Evolutionary conservation across 148 eudicot species (phyloP).

Genomic region (Suaeda aralocaspica): DNA sequence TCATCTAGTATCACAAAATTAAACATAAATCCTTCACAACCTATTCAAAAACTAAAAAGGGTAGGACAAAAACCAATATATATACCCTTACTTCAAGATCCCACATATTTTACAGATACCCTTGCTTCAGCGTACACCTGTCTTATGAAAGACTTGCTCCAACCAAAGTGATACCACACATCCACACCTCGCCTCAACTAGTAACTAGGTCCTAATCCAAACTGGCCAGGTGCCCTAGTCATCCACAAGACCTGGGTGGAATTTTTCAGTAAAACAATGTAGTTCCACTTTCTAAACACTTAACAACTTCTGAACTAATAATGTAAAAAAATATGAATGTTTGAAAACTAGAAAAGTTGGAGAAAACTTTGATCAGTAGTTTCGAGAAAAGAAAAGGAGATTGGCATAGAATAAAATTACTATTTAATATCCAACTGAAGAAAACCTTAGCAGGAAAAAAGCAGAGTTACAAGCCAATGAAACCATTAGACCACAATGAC

Average conservation of each 20-base stretch:
- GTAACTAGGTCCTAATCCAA: constrained; percentile 1
- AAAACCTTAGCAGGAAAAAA: neutral
- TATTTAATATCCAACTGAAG: neutral
- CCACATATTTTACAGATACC: neutral
- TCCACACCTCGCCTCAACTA: neutral
- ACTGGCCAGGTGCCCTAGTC: neutral
- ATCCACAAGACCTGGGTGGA: neutral
- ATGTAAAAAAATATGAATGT: neutral
- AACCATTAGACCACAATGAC: neutral
- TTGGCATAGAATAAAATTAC: neutral
- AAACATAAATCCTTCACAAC: neutral
- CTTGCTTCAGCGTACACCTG: neutral
- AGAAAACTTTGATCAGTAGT: neutral
- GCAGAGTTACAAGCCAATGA: neutral
- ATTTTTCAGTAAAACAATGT: neutral
- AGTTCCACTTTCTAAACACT: neutral
- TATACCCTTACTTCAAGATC: no score
- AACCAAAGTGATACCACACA: neutral
- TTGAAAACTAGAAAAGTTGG: neutral
- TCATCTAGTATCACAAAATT: neutral
- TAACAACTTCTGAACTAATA: neutral
- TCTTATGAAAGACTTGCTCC: neutral
- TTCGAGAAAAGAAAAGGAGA: neutral
- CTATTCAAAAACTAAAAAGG: no score
- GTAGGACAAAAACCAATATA: neutral